A percentile compares a stretch with the other conserved stretches of the same genome.
phyloP scores from a whole-genome alignment of 495 filamentous ascomycete species.

The Annulohypoxylon bovei region DNA sequence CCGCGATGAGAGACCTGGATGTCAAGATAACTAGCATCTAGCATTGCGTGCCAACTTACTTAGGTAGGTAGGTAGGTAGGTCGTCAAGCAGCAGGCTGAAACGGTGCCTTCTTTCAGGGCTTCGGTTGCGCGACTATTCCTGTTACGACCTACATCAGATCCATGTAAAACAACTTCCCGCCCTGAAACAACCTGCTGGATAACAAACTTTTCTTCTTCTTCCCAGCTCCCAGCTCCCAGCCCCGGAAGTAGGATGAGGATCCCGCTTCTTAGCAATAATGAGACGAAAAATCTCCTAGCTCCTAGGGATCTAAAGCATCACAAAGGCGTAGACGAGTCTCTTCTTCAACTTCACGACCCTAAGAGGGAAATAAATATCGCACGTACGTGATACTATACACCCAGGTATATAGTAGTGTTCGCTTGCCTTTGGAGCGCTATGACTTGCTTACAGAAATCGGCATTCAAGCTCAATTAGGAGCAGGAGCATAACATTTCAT shows the following conservation, averaged over 20 bases:
- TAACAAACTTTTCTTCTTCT: constrained; percentile 14
- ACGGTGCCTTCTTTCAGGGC: constrained; percentile 17
- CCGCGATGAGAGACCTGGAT: neutral
- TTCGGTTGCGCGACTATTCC: constrained; percentile 20
- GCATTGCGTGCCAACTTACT: constrained; percentile 17
- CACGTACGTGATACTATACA: neutral
- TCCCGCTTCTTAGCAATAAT: constrained; percentile 29
- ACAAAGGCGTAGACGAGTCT: neutral
- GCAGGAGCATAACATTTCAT: neutral
- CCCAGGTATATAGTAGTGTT: neutral
- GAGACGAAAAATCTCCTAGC: constrained; percentile 32
- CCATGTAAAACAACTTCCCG: constrained; percentile 25
- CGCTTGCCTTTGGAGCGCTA: neutral
- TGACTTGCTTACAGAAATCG: neutral
- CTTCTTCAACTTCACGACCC: neutral
- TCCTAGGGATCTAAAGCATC: constrained; percentile 19
- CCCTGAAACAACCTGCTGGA: constrained; percentile 37
- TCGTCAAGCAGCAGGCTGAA: constrained; percentile 10
- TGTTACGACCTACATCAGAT: constrained; percentile 30
- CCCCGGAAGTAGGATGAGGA: constrained; percentile 17
- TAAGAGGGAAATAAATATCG: neutral
- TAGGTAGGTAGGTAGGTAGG: constrained; percentile 10
- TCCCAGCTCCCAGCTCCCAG: constrained; percentile 7
- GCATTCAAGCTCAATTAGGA: neutral
- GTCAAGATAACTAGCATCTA: constrained; percentile 1